Percentiles rank a stretch among this genome's conserved stretches.
Conservation (phyloP, 2,329 filamentous ascomycete species). For the Fusarium lyarnte region DNA sequence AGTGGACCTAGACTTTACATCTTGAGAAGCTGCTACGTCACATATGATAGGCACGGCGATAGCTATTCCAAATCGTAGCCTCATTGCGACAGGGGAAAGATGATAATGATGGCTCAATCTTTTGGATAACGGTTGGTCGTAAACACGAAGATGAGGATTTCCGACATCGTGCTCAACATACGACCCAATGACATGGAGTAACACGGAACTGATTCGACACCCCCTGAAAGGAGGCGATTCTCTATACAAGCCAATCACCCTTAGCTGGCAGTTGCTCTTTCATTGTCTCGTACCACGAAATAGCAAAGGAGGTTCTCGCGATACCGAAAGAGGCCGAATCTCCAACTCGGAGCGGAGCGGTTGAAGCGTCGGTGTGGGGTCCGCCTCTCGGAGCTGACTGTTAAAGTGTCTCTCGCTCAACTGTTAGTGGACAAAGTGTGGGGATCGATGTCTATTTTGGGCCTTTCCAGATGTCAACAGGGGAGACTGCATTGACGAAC, state of each 20-base stretch:
- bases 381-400: slow-evolving; percentile 30
- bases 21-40: slow-evolving; percentile 36
- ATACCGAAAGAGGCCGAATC: slow-evolving; percentile 29
- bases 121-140: neutral
- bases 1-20: slow-evolving; percentile 15
- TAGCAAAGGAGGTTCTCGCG: slow-evolving; percentile 6
- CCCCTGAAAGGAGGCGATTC: neutral
- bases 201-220: neutral
- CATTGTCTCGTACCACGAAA: slow-evolving; percentile 6
- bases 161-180: slow-evolving; percentile 10
- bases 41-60: slow-evolving; percentile 24
- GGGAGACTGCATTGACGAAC: slow-evolving; percentile 29
- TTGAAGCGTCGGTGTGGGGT: slow-evolving; percentile 17
- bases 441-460: slow-evolving; percentile 40
- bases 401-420: slow-evolving; percentile 7
- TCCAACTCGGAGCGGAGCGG: slow-evolving; percentile 32
- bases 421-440: slow-evolving; percentile 28
- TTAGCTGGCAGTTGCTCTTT: neutral
- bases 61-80: slow-evolving; percentile 23
- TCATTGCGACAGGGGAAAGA: slow-evolving; percentile 26
- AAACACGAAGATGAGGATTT: slow-evolving; percentile 6
- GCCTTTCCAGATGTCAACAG: slow-evolving; percentile 30
- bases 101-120: neutral
- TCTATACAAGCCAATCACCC: neutral
- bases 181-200: neutral